Conservation (phyloP, 805 yeast species). For the Saccharomycopsis sp. region DNA sequence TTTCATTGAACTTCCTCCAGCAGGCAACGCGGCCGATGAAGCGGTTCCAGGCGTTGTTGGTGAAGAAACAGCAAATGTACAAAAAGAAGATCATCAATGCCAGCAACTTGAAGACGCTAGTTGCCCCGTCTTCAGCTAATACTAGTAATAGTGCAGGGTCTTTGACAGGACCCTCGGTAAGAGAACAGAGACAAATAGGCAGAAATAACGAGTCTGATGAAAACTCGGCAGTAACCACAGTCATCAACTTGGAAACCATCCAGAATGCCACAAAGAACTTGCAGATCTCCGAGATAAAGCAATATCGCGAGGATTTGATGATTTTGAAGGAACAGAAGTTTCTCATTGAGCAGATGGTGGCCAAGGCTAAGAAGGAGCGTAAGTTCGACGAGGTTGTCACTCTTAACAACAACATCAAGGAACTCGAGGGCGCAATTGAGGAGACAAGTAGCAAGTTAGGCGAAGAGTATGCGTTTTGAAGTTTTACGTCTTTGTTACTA, state of each 20-base stretch:
- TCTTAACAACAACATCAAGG: constrained; percentile 50
- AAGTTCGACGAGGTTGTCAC: constrained; percentile 70
- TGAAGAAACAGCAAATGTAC: constrained; percentile 22
- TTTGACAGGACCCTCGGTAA: constrained; percentile 20
- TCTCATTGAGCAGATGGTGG: constrained; percentile 59
- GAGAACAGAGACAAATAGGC: constrained; percentile 15
- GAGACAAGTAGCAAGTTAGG: constrained; percentile 49
- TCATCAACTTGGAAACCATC: neutral
- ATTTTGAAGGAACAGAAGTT: constrained; percentile 81
- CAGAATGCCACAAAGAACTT: neutral
- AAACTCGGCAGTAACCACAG: constrained; percentile 17
- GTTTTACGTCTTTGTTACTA: neutral
- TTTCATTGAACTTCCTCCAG: constrained; percentile 10
- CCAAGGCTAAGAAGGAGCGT: constrained; percentile 55
- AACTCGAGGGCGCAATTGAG: constrained; percentile 44
- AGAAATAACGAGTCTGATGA: constrained; percentile 21
- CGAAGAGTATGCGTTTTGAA: constrained; percentile 30
- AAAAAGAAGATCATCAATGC: constrained; percentile 47
- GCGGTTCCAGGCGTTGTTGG: constrained; percentile 34
- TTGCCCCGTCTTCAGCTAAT: neutral
- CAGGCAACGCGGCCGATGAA: constrained; percentile 7
- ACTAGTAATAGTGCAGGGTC: neutral
- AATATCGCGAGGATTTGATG: constrained; percentile 67
- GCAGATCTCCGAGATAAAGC: constrained; percentile 41
- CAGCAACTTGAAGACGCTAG: constrained; percentile 23